Percentiles rank a stretch among this genome's conserved stretches.
Conservation (phyloP, 257 asterid genomes). For the Parsonsia alboflavescens region DNA sequence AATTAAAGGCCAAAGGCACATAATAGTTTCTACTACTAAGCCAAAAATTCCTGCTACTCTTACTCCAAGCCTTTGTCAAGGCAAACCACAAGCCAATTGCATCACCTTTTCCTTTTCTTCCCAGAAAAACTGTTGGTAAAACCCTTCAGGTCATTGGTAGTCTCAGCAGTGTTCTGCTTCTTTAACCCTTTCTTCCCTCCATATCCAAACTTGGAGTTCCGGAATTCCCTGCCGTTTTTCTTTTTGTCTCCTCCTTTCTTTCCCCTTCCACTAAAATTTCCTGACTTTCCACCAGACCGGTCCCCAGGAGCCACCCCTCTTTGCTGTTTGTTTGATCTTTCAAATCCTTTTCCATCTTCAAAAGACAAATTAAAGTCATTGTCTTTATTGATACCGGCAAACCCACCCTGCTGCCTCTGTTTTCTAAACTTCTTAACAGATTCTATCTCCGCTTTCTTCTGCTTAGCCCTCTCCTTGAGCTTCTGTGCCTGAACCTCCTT, state of each 20-base stretch:
- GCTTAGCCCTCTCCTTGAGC: slow-evolving; percentile 70
- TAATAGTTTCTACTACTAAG: neutral
- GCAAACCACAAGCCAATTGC: neutral
- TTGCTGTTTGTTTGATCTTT: slow-evolving; percentile 58
- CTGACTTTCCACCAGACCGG: slow-evolving; percentile 73
- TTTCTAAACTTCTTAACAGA: slow-evolving; percentile 94
- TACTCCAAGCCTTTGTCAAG: neutral
- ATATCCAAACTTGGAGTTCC: slow-evolving; percentile 67
- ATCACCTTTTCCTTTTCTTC: slow-evolving; percentile 42
- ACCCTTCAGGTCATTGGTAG: slow-evolving; percentile 54
- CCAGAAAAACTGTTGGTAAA: slow-evolving; percentile 41
- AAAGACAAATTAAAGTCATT: slow-evolving; percentile 52
- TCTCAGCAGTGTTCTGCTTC: slow-evolving; percentile 86
- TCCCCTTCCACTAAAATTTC: slow-evolving; percentile 36
- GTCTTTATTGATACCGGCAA: slow-evolving; percentile 40
- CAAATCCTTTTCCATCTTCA: slow-evolving; percentile 60
- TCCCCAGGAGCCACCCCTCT: slow-evolving; percentile 81
- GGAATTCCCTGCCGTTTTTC: slow-evolving; percentile 47
- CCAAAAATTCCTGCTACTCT: neutral
- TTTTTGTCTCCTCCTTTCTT: slow-evolving; percentile 44
- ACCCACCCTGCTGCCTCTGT: slow-evolving; percentile 77
- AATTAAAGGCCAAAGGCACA: neutral
- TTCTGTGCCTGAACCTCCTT: slow-evolving; percentile 79
- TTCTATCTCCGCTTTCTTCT: slow-evolving; percentile 86
- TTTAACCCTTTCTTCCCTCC: slow-evolving; percentile 90